Evolutionary conservation across 1,284 basidiomycete species (phyloP).

Genomic region (Ustilago hordei): DNA sequence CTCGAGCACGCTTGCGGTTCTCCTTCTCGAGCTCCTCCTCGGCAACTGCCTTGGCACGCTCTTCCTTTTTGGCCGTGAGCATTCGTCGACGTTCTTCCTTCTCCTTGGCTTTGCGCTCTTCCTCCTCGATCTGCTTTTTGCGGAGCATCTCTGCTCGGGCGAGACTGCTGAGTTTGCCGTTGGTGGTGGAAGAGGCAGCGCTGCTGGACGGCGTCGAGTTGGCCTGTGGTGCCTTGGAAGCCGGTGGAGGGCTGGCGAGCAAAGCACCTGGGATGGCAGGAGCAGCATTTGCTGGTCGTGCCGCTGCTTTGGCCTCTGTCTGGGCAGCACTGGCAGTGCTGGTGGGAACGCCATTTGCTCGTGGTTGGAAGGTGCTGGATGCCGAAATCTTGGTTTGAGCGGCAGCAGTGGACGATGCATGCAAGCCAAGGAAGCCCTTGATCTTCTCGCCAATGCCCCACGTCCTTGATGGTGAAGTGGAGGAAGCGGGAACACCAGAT

Average conservation of each 20-base stretch:
- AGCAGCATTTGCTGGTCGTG: conserved; percentile 11
- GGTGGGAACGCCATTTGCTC: conserved; percentile 18
- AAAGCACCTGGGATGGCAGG: conserved; percentile 39
- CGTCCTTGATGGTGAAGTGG: conserved; percentile 38
- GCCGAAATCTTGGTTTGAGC: conserved; percentile 44
- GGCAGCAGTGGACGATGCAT: conserved; percentile 29
- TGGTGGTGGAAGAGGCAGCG: conserved; percentile 17
- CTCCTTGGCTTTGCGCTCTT: conserved; percentile 53
- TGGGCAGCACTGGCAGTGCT: conserved; percentile 2
- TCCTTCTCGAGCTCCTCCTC: conserved; percentile 48
- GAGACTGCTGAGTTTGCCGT: conserved; percentile 49
- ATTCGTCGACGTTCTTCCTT: conserved; percentile 52
- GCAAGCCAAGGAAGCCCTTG: conserved; percentile 58
- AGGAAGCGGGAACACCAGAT: conserved; percentile 21
- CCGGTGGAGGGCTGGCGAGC: conserved; percentile 33
- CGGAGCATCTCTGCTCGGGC: conserved; percentile 54
- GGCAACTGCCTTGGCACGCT: conserved; percentile 43
- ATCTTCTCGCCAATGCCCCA: conserved; percentile 59
- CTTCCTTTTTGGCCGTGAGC: conserved; percentile 49
- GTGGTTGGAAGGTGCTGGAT: conserved; percentile 37
- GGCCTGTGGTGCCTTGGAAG: conserved; percentile 27
- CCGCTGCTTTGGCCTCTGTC: conserved; percentile 9
- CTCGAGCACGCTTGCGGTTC: conserved; percentile 48
- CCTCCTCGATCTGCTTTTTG: conserved; percentile 54
- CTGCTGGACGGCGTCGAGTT: conserved; percentile 33